These are phyloP conservation scores for Cryptococcus maquisensis DNA, from an alignment of 1,284 basidiomycete genomes.

Conservation along the genomic window DNA sequence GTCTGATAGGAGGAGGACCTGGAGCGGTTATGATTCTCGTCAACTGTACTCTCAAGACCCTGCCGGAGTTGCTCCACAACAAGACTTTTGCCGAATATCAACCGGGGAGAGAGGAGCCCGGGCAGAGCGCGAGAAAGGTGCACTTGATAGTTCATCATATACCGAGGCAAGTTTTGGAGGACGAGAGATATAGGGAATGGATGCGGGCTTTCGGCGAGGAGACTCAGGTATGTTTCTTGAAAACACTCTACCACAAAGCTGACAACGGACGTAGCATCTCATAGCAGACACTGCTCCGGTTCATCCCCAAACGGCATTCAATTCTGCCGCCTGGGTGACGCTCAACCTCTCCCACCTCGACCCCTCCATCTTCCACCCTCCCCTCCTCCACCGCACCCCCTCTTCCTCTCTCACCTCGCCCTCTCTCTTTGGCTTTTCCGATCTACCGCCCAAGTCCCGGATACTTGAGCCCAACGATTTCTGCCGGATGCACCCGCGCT, in stretches of 20 bases:
- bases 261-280: constrained; percentile 56
- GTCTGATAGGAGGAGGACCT: constrained; percentile 40
- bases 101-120: constrained; percentile 28
- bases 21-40: constrained; percentile 44
- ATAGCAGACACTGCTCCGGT: constrained; percentile 60
- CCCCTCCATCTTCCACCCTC: constrained; percentile 61
- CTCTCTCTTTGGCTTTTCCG: not conserved
- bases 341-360: constrained; percentile 71
- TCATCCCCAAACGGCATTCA: constrained; percentile 68
- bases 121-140: constrained; percentile 47
- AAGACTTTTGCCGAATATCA: constrained; percentile 55
- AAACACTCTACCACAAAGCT: not conserved
- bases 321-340: constrained; percentile 66
- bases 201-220: constrained; percentile 60
- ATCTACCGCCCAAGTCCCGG: not conserved
- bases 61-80: constrained; percentile 49
- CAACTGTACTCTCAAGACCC: constrained; percentile 31
- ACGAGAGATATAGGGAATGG: constrained; percentile 66
- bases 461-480: constrained; percentile 26
- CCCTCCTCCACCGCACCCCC: constrained; percentile 52
- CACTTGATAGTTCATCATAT: constrained; percentile 64
- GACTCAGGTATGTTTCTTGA: constrained; percentile 55
- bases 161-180: constrained; percentile 63
- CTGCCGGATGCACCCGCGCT: constrained; percentile 31
- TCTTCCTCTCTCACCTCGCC: constrained; percentile 1